Base-by-base conservation (phyloP, 2,329 filamentous ascomycete species). In the Achaetomium macrosporum region DNA sequence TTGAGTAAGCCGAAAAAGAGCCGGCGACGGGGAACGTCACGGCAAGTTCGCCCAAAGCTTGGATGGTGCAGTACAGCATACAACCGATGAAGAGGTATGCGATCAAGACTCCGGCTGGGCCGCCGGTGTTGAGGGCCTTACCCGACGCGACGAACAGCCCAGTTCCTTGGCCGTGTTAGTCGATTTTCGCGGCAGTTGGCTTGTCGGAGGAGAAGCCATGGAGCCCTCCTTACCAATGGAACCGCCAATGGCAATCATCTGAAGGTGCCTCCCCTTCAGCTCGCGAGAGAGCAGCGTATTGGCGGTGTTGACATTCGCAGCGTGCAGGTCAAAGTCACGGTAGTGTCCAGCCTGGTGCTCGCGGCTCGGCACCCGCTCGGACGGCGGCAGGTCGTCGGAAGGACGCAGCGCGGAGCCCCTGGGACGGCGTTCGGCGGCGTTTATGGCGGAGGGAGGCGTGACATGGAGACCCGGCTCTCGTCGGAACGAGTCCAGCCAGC, bases 161-260 rank as follows among this genome's bases (percentile, higher is more conserved):
- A 20, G 87, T 91, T 54, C 85, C 85, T 85, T 61, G 12, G 56
- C n/a, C 19, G 17, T 16, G 35, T 43, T 33, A 47, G 39, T 15
- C 41, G 5, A 36, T 16, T n/a, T n/a, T n/a, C n/a, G n/a, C n/a
- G n/a, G n/a, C n/a, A n/a, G n/a, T n/a, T n/a, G n/a, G n/a, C n/a
- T n/a, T 29, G 13, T 48, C 33, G 17, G n/a, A 25, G 25, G 25
- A 7, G 25, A 25, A 25, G 25, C 30, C 25, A 17, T 33, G 15
- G 15, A 33, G 46, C n/a, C 9, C 16, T 17, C 36, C 69, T 39
- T 73, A 82, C 87, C 88, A 63, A 96, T 96, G 11, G 88, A 92
- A 41, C 91, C 91, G 62, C 90, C 90, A 61, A 96, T 95, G 13
- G 92, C 92, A 75, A 96, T 96, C 92, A 96, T 96, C 73, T 96